Evolutionary conservation across 2,329 filamentous ascomycete species (phyloP).

Genomic region (Penicillium brasilianum): DNA sequence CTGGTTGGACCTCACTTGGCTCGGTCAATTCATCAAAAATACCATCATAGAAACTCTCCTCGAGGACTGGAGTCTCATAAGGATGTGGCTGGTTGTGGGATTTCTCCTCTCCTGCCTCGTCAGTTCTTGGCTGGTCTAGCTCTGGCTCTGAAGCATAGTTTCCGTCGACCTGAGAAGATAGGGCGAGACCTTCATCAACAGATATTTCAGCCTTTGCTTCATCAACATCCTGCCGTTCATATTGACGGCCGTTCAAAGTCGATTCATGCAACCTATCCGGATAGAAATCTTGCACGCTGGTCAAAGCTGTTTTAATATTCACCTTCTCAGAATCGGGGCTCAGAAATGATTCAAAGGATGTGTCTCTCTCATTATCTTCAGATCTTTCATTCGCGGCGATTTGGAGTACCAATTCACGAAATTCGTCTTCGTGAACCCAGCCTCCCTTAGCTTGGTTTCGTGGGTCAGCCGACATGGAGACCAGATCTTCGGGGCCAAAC

Average conservation of each 20-base stretch:
- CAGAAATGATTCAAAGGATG: constrained; percentile 70
- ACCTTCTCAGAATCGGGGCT: constrained; percentile 58
- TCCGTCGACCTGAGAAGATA: constrained; percentile 51
- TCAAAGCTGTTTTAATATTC: constrained; percentile 73
- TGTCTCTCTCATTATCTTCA: constrained; percentile 51
- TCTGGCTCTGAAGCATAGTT: constrained; percentile 51
- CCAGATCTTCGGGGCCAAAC: constrained; percentile 78
- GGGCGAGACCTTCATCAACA: constrained; percentile 68
- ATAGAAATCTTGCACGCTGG: constrained; percentile 88
- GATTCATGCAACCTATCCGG: constrained; percentile 62
- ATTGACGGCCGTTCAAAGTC: constrained; percentile 25
- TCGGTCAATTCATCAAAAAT: constrained; percentile 26
- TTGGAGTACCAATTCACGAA: constrained; percentile 65
- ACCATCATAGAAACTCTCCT: constrained; percentile 33
- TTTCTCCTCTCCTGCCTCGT: constrained; percentile 30
- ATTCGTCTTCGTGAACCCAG: constrained; percentile 94
- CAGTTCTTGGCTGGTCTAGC: constrained; percentile 34
- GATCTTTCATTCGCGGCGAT: constrained; percentile 69
- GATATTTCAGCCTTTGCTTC: constrained; percentile 48
- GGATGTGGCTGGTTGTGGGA: neutral
- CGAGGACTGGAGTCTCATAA: constrained; percentile 20
- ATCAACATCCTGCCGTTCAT: constrained; percentile 14
- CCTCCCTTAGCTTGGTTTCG: constrained; percentile 73
- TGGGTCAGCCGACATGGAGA: constrained; percentile 86
- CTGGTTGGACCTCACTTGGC: constrained; percentile 3